Conservation (phyloP, 495 filamentous ascomycete species). For the Halenospora varia region DNA sequence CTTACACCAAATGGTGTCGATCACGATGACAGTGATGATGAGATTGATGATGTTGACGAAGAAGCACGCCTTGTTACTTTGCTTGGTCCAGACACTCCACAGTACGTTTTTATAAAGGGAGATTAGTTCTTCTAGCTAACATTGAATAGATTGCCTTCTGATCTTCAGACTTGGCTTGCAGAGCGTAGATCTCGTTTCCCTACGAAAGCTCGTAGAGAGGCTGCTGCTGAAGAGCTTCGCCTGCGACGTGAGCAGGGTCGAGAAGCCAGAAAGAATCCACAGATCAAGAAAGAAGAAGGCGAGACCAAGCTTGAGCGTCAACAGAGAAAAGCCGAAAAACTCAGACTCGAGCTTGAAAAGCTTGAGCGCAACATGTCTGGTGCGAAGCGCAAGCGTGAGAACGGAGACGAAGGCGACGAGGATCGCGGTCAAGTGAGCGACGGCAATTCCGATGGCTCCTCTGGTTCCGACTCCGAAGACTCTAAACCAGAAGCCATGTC, state of each 20-base stretch:
- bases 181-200: conserved; percentile 77
- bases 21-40: conserved; percentile 70
- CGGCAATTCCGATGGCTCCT: conserved; percentile 34
- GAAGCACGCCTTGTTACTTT: conserved; percentile 47
- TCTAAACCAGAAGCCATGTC: conserved; percentile 46
- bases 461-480: conserved; percentile 31
- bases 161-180: conserved; percentile 74
- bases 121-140: conserved; percentile 29
- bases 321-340: conserved; percentile 43
- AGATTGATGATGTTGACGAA: conserved; percentile 65
- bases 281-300: conserved; percentile 20
- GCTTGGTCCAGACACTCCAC: conserved; percentile 29
- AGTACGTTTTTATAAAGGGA: conserved; percentile 20
- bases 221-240: conserved; percentile 38
- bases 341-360: conserved; percentile 45
- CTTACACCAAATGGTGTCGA: conserved; percentile 71
- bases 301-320: conserved; percentile 39
- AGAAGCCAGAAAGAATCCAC: conserved; percentile 13
- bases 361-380: conserved; percentile 39
- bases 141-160: conserved; percentile 48
- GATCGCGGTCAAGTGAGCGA: conserved; percentile 30
- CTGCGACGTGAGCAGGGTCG: conserved; percentile 21
- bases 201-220: conserved; percentile 58
- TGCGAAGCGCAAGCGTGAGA: conserved; percentile 50
- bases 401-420: conserved; percentile 53